Evolutionary conservation across 306 rosid genomes (phyloP).

Genomic region (Casuarina cunninghamiana): DNA sequence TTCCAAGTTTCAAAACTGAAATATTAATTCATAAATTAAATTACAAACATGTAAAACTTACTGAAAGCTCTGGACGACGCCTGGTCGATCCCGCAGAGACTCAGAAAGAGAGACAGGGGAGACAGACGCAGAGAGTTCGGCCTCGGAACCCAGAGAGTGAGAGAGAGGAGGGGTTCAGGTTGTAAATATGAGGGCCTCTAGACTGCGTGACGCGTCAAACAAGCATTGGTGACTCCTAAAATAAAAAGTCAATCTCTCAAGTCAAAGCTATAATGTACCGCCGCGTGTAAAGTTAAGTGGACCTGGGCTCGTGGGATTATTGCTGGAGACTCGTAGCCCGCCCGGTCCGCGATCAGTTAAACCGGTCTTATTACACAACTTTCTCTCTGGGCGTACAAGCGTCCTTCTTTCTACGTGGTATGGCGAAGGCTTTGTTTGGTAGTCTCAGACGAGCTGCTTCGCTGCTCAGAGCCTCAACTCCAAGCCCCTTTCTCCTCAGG

Average conservation of each 20-base stretch:
- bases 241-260: constrained; percentile 47
- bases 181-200: constrained; percentile 62
- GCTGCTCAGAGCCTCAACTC: constrained; percentile 37
- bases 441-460: constrained; percentile 48
- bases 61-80: constrained; percentile 45
- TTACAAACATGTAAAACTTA: constrained; percentile 27
- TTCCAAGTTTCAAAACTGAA: too few species aligned
- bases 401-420: constrained; percentile 11
- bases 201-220: constrained; percentile 31
- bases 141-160: constrained; percentile 21
- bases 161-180: constrained; percentile 47
- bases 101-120: constrained; percentile 22
- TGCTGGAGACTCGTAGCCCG: constrained; percentile 19
- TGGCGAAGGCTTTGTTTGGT: constrained; percentile 59
- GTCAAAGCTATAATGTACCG: background rate
- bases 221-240: background rate
- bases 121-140: constrained; percentile 8
- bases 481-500: constrained; percentile 42
- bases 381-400: too few species aligned
- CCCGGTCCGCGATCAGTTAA: constrained; percentile 31
- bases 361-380: background rate
- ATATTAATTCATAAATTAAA: background rate
- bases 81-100: constrained; percentile 35
- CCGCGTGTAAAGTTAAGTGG: constrained; percentile 43
- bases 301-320: constrained; percentile 29